Conservation (phyloP, 75 land plant genomes). For the Cunninghamia lanceolata region DNA sequence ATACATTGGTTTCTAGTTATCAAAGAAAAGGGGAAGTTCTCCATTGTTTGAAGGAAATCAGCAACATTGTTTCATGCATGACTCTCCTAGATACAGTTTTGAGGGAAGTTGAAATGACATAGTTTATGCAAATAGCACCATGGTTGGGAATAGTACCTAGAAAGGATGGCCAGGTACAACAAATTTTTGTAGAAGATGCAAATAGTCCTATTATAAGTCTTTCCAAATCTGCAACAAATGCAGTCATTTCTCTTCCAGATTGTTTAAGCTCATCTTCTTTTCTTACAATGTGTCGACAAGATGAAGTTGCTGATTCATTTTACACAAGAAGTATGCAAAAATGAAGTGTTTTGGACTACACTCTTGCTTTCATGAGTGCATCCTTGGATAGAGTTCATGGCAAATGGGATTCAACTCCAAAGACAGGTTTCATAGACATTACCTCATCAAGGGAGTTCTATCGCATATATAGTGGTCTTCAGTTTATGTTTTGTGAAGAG, state of each 20-base stretch:
- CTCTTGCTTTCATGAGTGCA: conserved; percentile 90
- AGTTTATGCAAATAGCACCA: conserved; percentile 91
- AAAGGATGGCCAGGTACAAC: too few relatives aligned
- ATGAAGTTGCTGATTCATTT: conserved; percentile 90
- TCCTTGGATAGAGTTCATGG: conserved; percentile 67
- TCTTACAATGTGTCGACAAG: conserved; percentile 74
- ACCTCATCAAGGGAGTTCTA: conserved; percentile 96
- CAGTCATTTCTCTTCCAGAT: conserved; percentile 42
- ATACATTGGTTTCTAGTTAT: conserved; percentile 74
- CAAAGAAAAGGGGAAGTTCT: conserved; percentile 72
- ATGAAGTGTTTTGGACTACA: conserved; percentile 94
- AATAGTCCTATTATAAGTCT: too few relatives aligned
- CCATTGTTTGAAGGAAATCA: conserved; percentile 82
- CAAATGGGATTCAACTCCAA: conserved; percentile 87
- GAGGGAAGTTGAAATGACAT: conserved; percentile 77
- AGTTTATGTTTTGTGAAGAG: too few relatives aligned
- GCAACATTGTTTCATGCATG: conserved; percentile 76
- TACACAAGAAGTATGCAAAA: conserved; percentile 75
- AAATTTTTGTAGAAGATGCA: too few relatives aligned
- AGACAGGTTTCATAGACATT: conserved; percentile 95
- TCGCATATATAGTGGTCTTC: conserved; percentile 92
- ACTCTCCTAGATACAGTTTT: conserved; percentile 86
- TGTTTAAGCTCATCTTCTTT: conserved; percentile 54
- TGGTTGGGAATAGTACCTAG: conserved; percentile 74
- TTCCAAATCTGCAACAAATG: conserved; percentile 29